Percentiles rank a stretch among this genome's conserved stretches.
Conservation (phyloP, 805 yeast species). For the Ogataea haglerorum region DNA sequence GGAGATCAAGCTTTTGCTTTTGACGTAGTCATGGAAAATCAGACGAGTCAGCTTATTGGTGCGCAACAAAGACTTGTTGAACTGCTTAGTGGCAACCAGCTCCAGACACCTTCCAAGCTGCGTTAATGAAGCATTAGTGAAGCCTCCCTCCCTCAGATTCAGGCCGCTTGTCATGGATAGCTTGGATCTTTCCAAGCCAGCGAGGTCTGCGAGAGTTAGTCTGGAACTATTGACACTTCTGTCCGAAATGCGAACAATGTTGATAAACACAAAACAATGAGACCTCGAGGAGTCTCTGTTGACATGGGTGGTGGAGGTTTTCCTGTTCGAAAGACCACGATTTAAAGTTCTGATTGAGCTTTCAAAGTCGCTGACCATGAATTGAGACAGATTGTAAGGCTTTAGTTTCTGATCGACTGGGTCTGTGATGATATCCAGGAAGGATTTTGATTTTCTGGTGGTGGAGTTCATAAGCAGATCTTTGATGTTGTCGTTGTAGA, state of each 20-base stretch:
- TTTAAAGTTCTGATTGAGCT: conserved; percentile 39
- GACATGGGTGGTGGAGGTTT: conserved; percentile 42
- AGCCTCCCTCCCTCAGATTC: conserved; percentile 45
- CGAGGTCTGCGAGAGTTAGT: conserved; percentile 48
- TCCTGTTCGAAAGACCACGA: conserved; percentile 35
- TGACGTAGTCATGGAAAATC: conserved; percentile 43
- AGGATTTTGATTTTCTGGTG: conserved; percentile 22
- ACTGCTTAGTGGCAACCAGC: conserved; percentile 36
- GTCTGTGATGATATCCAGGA: conserved; percentile 42
- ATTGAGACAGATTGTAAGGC: conserved; percentile 41
- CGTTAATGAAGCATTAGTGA: conserved; percentile 47
- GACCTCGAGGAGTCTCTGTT: conserved; percentile 47
- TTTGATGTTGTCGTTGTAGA: conserved; percentile 44
- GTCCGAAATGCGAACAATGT: conserved; percentile 29
- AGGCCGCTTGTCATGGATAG: conserved; percentile 42
- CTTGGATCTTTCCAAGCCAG: conserved; percentile 49
- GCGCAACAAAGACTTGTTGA: conserved; percentile 42
- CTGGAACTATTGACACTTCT: conserved; percentile 31
- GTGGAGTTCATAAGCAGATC: conserved; percentile 35
- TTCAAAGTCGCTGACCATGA: conserved; percentile 34
- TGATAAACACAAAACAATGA: conserved; percentile 48
- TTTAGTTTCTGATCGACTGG: conserved; percentile 41
- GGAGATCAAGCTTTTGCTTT: conserved; percentile 29
- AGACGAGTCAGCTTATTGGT: conserved; percentile 48
- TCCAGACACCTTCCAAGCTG: conserved; percentile 49